Evolutionary conservation across 257 asterid species (phyloP).

Genomic region (Rauvolfia tetraphylla): DNA sequence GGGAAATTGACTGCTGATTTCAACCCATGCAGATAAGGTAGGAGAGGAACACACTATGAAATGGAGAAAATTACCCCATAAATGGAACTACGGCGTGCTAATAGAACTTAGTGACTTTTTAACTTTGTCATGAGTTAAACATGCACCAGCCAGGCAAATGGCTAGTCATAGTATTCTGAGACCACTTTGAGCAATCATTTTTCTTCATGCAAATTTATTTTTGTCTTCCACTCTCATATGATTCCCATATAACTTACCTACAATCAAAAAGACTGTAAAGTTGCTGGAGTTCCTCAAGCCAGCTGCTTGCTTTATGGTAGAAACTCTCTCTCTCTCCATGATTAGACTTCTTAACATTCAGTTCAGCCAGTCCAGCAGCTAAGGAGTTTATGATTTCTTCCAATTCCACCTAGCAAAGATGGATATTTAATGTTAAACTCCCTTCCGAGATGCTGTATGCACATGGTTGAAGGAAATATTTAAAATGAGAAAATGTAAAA

Average conservation of each 20-base stretch:
- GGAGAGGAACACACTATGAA: no score
- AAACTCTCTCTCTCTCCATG: not conserved
- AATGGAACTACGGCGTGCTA: no score
- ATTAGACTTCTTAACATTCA: not conserved
- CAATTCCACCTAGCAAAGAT: not conserved
- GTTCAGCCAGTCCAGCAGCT: conserved; percentile 3
- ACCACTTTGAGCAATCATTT: no score
- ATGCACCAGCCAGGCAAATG: no score
- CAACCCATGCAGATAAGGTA: no score
- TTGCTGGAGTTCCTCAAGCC: conserved; percentile 9
- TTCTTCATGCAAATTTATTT: not conserved
- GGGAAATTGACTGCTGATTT: no score
- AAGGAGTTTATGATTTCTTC: not conserved
- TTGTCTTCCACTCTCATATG: not conserved
- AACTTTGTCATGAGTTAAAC: no score
- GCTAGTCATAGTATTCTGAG: no score
- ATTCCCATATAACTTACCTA: not conserved
- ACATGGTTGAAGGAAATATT: not conserved
- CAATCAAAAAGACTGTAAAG: not conserved
- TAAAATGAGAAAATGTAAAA: not conserved
- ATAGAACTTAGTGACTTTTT: no score
- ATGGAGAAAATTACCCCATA: no score
- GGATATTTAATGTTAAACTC: not conserved
- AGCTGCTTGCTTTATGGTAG: not conserved
- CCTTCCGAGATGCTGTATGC: not conserved